Base-by-base conservation (phyloP, 495 filamentous ascomycete genomes). In the Penicillium lividum region DNA sequence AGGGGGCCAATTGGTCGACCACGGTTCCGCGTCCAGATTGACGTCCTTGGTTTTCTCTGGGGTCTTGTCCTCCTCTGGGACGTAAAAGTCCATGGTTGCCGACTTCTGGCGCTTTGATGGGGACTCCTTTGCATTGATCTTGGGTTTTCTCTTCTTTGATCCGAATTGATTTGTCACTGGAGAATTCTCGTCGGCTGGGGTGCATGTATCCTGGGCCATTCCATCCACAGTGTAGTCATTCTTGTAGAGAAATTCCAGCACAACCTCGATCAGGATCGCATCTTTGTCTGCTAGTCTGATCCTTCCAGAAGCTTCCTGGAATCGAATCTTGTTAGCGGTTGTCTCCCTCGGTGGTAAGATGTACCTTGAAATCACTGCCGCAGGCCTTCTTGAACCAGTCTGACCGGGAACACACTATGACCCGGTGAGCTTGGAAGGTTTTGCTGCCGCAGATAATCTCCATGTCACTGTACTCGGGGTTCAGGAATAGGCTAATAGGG, bases 311-410 rank as follows among this genome's bases (percentile, higher is more conserved):
- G 28, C 8, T 7, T 49, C 28, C 46, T 49, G 15, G 8, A 5
- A 33, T 47, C 9, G 8, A 15, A 13, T 13, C 27, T 28, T 47
- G 22, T 47, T 47, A 47, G 38, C 13, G 6, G 13, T 13, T 22
- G 22, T 6, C 22, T 47, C 5, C 10, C 11, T 13, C 8, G 15
- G 0, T 4, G 13, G 6, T 31, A 13, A 49, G 10, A 22, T 15
- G 11, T 30, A 30, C 46, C 46, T 49, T 29, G 13, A 31, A 30
- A 0, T 29, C 46, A 30, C 46, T 16, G 10, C 13, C 4, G n/a
- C 28, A 49, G 8, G 46, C 46, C 4, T 30, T 16, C 28, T 49
- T 49, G 28, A 49, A 49, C 46, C 46, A 49, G 27, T 15, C n/a
- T 3, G 46, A 31, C 7, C 28, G 25, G 4, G 13, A 30, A 15